Evolutionary conservation across 768 basidiomycete species (phyloP), one percentile per base, ranked within the genome.

Genomic region (Daedaleopsis nitida): DNA sequence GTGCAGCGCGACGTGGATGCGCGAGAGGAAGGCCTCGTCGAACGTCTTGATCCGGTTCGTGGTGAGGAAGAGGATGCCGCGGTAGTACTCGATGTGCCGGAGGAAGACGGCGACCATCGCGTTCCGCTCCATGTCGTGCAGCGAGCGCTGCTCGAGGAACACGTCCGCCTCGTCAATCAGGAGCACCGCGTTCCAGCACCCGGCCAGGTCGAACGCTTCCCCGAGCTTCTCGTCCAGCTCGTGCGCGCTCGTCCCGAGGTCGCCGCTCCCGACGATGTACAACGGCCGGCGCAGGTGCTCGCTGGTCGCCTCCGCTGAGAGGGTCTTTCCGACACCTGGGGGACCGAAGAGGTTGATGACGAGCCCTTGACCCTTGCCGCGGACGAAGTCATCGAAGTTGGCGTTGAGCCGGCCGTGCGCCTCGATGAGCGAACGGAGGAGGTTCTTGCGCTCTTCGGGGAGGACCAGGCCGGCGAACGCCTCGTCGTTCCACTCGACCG

Each of bases 21-120:
- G 83, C 17, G 84, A 86, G 54, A 86, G 79, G 80, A 87, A 88
- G 8, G 87, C 87, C 62, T 85, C 84, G 68, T 88, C 86, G 72
- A 87, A 86, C 1, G 83, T 77, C 60, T 83, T 81, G 52, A 76
- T 65, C 37, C 73, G 66, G 69, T 77, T 77, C 13, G 76, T 78
- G 11, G 77, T 77, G 52, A 79, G 69, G 68, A 78, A 74, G 27
- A 78, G 70, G 43, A 78, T 72, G 32, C 77, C 76, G 34, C 70
- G 68, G 66, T 76, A 74, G 60, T 74, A 74, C 65, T 76, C 72
- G 23, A 77, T 57, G 53, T 72, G 62, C 2, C 74, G 72, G 11
- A 75, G 65, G 65, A 66, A 87, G 12, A 87, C 85, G 10, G 86
- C 85, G 8, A 89, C 86, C 80, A 88, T 85, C 0, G 86, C 86